A percentile compares a stretch with the other conserved stretches of the same genome.
phyloP scores from a whole-genome alignment of 305 asterid species.

The Fraxinus sp. region DNA sequence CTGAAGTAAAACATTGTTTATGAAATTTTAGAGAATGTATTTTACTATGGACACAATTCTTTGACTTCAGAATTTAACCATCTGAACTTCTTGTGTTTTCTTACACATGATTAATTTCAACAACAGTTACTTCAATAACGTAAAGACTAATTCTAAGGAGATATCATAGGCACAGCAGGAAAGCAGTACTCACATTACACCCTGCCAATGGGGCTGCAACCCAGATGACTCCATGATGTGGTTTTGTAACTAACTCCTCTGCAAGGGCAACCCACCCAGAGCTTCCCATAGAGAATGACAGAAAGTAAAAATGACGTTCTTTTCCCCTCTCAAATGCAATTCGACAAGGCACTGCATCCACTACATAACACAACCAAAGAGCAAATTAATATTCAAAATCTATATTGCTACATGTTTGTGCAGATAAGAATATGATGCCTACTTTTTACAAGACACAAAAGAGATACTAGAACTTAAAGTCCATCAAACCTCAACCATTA shows the following conservation, averaged over 20 bases:
- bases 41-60: not conserved
- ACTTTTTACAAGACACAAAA: slow-evolving; percentile 5
- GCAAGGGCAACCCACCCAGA: slow-evolving; percentile 90
- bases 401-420: slow-evolving; percentile 13
- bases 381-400: slow-evolving; percentile 24
- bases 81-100: not conserved
- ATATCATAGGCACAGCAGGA: not conserved
- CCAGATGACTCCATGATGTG: slow-evolving; percentile 67
- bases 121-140: not conserved
- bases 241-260: slow-evolving; percentile 63
- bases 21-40: not conserved
- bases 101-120: not conserved
- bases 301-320: slow-evolving; percentile 77
- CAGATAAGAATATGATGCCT: slow-evolving; percentile 12
- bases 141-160: not conserved
- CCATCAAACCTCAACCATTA: not conserved
- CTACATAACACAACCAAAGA: slow-evolving; percentile 45
- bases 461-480: slow-evolving; percentile 3
- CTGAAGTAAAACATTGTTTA: slow-evolving; percentile 36
- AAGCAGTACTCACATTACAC: slow-evolving; percentile 68
- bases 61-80: not conserved
- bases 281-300: slow-evolving; percentile 66
- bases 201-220: slow-evolving; percentile 90
- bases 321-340: slow-evolving; percentile 97
- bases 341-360: slow-evolving; percentile 83